Evolutionary conservation across 148 eudicot species (phyloP).

Genomic region (Vaccinium darrowii): DNA sequence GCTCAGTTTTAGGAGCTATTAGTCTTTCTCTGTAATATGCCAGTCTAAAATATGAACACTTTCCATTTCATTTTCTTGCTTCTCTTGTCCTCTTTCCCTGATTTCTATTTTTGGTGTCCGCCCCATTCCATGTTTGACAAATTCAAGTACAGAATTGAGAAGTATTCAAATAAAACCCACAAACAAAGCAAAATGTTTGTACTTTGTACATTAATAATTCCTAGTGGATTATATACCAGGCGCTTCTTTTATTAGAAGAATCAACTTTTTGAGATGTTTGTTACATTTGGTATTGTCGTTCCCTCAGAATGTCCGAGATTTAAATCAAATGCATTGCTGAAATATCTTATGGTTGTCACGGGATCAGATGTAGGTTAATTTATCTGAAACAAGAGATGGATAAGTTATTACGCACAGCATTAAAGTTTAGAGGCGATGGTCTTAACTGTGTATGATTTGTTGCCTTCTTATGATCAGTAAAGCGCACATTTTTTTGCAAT

Average conservation of each 20-base stretch:
- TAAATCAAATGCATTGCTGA: neutral
- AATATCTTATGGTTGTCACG: neutral
- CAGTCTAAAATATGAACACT: neutral
- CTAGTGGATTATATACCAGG: neutral
- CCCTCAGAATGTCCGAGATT: neutral
- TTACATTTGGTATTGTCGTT: neutral
- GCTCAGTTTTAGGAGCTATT: conserved; percentile 42
- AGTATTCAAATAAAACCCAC: neutral
- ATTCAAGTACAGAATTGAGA: neutral
- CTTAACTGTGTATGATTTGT: neutral
- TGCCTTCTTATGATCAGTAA: neutral
- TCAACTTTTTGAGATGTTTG: neutral
- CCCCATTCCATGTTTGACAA: neutral
- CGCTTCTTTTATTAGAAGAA: neutral
- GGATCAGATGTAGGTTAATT: neutral
- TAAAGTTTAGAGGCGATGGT: too few species aligned
- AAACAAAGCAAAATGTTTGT: neutral
- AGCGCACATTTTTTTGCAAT: neutral
- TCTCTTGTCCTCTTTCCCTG: neutral
- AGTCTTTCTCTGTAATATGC: conserved; percentile 3
- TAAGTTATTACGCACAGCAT: too few species aligned
- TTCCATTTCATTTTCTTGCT: neutral
- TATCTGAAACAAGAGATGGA: too few species aligned
- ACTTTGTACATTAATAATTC: neutral
- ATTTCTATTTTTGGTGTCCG: neutral